phyloP scores from a whole-genome alignment of 2,329 filamentous ascomycete genomes.

The Ascocoryne sarcoides region DNA sequence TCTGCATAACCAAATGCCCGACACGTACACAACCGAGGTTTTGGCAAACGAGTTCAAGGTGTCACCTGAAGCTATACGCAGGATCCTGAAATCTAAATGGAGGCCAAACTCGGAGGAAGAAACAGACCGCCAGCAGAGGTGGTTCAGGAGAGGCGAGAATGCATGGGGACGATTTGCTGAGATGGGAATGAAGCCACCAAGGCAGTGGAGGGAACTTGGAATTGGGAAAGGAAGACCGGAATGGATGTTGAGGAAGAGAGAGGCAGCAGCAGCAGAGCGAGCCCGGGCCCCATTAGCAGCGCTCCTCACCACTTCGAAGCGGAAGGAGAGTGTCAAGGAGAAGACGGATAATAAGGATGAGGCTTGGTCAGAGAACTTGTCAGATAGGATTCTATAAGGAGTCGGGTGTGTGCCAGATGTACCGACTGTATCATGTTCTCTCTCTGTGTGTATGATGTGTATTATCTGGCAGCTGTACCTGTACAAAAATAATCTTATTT shows the following conservation, averaged over 20 bases:
- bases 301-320: constrained; percentile 16
- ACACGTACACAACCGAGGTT: constrained; percentile 62
- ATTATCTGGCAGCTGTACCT: no score
- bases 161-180: constrained; percentile 53
- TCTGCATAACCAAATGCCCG: constrained; percentile 68
- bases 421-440: no score
- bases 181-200: constrained; percentile 52
- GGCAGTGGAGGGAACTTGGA: constrained; percentile 42
- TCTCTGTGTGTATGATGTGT: no score
- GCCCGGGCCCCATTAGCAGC: constrained; percentile 6
- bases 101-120: constrained; percentile 49
- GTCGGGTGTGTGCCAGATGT: no score
- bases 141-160: constrained; percentile 50
- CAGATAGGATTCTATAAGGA: constrained; percentile 19
- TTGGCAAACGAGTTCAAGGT: constrained; percentile 75
- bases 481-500: no score
- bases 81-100: constrained; percentile 79
- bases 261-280: background rate
- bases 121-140: constrained; percentile 47
- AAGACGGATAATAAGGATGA: no score
- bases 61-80: constrained; percentile 77
- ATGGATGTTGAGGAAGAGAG: constrained; percentile 9
- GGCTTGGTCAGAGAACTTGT: constrained; percentile 8
- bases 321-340: no score
- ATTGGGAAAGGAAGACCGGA: constrained; percentile 25